Evolutionary conservation across 768 basidiomycete species (phyloP).

Genomic region (Boletus rubropictus): DNA sequence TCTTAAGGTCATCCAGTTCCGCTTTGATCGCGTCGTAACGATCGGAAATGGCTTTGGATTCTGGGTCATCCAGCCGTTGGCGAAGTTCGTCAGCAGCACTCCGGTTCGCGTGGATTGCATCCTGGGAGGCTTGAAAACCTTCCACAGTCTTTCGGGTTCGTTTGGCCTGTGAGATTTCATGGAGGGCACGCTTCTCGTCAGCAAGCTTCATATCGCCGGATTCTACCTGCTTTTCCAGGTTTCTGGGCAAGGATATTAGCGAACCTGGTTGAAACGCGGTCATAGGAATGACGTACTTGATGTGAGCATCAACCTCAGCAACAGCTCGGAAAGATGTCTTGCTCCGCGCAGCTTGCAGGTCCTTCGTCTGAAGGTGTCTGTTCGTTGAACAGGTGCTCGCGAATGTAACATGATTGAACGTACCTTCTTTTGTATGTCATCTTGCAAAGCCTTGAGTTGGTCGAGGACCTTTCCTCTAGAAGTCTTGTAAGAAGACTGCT

Average conservation of each 20-base stretch:
- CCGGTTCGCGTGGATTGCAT: constrained; percentile 75
- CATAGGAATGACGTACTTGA: constrained; percentile 52
- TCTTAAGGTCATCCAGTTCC: constrained; percentile 83
- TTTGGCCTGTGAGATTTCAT: constrained; percentile 73
- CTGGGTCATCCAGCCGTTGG: constrained; percentile 86
- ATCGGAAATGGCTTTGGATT: constrained; percentile 72
- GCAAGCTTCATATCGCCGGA: constrained; percentile 87
- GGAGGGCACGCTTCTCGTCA: constrained; percentile 93
- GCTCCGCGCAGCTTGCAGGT: constrained; percentile 71
- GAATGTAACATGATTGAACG: neutral
- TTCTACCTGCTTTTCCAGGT: constrained; percentile 86
- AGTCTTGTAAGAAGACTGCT: constrained; percentile 73
- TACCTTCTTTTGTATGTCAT: constrained; percentile 78
- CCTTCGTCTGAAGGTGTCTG: constrained; percentile 59
- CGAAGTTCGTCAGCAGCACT: constrained; percentile 69
- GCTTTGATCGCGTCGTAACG: constrained; percentile 76
- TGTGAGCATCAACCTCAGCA: constrained; percentile 80
- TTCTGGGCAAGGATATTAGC: constrained; percentile 37
- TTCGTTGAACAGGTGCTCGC: constrained; percentile 1
- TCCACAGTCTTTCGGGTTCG: constrained; percentile 75
- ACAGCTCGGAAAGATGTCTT: constrained; percentile 79
- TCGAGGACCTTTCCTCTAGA: constrained; percentile 68
- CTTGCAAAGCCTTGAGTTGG: constrained; percentile 74
- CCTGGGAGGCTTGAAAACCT: constrained; percentile 72
- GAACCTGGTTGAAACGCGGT: neutral